Conservation (phyloP, 2,329 filamentous ascomycete genomes). For the Fusarium hostae region DNA sequence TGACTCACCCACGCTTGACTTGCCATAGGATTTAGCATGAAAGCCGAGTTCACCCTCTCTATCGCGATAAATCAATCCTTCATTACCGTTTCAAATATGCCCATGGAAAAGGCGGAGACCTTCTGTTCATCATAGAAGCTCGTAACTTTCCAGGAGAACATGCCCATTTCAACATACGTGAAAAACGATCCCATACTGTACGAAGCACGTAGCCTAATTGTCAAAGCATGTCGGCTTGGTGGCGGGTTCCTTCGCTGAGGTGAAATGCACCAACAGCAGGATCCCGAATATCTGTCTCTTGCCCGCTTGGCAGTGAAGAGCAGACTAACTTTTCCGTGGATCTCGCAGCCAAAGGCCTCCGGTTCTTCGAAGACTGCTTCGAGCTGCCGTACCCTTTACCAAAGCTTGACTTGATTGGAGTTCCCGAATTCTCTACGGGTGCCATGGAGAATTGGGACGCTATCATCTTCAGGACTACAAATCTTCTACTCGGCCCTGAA, state of each 20-base stretch:
- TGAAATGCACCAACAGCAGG: not conserved
- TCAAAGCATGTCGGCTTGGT: not conserved
- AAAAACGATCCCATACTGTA: accelerated
- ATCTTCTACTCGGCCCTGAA: accelerated
- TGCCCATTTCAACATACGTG: accelerated
- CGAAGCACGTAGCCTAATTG: accelerated
- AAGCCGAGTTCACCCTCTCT: not conserved
- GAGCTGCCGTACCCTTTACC: not conserved
- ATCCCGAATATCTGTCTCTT: not conserved
- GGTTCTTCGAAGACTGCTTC: not conserved
- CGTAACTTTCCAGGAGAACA: accelerated
- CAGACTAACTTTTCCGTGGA: not conserved
- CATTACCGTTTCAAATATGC: not conserved
- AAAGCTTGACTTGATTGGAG: not conserved
- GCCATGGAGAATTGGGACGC: not conserved
- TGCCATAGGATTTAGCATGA: accelerated
- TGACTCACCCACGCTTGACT: not conserved
- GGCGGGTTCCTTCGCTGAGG: not conserved
- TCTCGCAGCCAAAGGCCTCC: accelerated
- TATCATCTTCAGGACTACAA: accelerated
- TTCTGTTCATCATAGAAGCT: accelerated
- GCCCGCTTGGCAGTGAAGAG: not conserved
- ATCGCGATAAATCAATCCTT: not conserved
- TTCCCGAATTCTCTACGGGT: accelerated
- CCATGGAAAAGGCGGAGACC: accelerated